phyloP scores from a whole-genome alignment of 2,329 filamentous ascomycete species.

The Diaporthe eres region DNA sequence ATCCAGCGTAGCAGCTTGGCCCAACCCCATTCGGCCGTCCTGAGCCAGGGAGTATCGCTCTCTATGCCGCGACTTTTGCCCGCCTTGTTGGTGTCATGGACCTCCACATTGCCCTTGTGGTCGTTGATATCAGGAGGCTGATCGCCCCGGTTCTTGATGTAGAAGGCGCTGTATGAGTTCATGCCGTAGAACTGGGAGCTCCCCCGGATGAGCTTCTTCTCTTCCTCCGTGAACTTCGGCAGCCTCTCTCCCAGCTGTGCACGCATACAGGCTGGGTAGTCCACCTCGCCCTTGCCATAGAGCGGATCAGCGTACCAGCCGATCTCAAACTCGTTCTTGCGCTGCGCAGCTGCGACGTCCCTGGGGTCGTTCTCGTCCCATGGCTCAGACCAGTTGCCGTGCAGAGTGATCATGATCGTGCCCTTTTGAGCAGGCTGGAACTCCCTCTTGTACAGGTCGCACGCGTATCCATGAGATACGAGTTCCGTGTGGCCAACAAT shows the following conservation, averaged over 20 bases:
- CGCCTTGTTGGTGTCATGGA: constrained; percentile 53
- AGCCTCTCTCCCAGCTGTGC: constrained; percentile 55
- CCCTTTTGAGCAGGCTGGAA: constrained; percentile 55
- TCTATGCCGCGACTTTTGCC: constrained; percentile 52
- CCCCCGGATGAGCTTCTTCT: constrained; percentile 54
- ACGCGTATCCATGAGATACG: constrained; percentile 54
- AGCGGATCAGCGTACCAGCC: constrained; percentile 58
- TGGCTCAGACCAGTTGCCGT: constrained; percentile 59
- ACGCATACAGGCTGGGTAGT: constrained; percentile 57
- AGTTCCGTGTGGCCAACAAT: constrained; percentile 57
- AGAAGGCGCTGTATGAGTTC: constrained; percentile 60
- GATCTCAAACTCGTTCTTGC: constrained; percentile 58
- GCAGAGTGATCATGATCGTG: constrained; percentile 57
- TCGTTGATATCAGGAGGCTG: constrained; percentile 55
- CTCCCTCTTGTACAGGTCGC: constrained; percentile 56
- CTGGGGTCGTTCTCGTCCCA: constrained; percentile 54
- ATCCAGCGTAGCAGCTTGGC: constrained; percentile 57
- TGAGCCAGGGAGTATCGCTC: constrained; percentile 57
- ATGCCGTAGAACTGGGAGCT: constrained; percentile 58
- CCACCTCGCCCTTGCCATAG: constrained; percentile 54
- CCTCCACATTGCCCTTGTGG: constrained; percentile 56
- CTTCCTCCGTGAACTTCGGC: constrained; percentile 55
- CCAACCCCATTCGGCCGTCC: constrained; percentile 55
- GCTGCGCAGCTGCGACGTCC: constrained; percentile 55
- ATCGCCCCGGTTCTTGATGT: constrained; percentile 51